Conservation (phyloP, 2,329 filamentous ascomycete species). For the Paraconiothyrium brasiliense region DNA sequence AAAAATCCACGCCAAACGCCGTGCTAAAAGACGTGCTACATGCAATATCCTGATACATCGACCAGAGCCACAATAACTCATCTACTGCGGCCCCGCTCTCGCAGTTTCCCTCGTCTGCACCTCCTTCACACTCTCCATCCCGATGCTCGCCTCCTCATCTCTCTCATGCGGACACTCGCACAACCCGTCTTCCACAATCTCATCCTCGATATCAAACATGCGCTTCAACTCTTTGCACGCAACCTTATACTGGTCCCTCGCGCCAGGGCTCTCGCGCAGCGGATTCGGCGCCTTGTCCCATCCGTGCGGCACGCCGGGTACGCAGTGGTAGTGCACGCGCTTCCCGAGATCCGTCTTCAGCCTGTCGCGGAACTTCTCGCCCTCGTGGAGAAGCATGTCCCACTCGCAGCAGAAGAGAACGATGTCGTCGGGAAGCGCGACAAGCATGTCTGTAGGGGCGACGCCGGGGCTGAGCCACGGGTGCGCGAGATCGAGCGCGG, state of each 20-base stretch:
- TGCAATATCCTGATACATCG: not conserved
- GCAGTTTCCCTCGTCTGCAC: not conserved
- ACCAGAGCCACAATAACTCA: not conserved
- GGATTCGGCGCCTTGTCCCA: slow-evolving; percentile 75
- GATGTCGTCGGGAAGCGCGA: slow-evolving; percentile 65
- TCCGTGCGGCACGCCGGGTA: slow-evolving; percentile 68
- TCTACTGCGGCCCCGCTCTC: not conserved
- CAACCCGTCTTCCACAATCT: slow-evolving; percentile 26
- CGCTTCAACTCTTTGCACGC: slow-evolving; percentile 62
- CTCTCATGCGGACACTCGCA: slow-evolving; percentile 3
- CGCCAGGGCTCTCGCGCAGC: slow-evolving; percentile 60
- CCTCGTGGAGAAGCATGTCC: slow-evolving; percentile 73
- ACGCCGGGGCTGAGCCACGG: slow-evolving; percentile 69
- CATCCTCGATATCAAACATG: slow-evolving; percentile 51
- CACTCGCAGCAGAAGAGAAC: slow-evolving; percentile 71
- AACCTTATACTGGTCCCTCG: slow-evolving; percentile 63
- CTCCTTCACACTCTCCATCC: slow-evolving; percentile 1
- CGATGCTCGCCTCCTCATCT: slow-evolving; percentile 9
- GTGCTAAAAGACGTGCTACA: slow-evolving; percentile 3
- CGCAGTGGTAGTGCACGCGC: slow-evolving; percentile 66
- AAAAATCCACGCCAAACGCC: not conserved
- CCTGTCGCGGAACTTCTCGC: slow-evolving; percentile 68
- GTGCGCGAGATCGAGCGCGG: slow-evolving; percentile 61
- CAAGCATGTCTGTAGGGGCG: slow-evolving; percentile 63
- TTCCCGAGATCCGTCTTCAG: slow-evolving; percentile 63